Conservation (phyloP, 768 basidiomycete genomes). For the Rhodotorula paludigena region DNA sequence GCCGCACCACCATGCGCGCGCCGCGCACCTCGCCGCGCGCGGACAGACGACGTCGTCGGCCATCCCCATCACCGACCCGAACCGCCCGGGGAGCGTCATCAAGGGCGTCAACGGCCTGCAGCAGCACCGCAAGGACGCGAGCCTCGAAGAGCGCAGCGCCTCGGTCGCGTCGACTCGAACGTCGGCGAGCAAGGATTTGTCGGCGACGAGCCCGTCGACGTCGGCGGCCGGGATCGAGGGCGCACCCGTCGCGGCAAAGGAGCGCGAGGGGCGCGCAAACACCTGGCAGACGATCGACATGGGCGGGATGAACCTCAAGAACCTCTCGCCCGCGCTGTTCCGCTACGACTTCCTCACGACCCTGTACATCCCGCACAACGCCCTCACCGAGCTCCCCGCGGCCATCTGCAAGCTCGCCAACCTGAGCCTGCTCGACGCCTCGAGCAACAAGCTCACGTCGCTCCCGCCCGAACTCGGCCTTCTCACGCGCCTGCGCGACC, state of each 20-base stretch:
- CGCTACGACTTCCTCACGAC: slow-evolving; percentile 86
- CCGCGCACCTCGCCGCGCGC: slow-evolving; percentile 89
- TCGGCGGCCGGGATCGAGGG: neutral
- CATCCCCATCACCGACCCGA: slow-evolving; percentile 60
- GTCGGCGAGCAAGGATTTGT: neutral
- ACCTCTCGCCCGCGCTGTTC: slow-evolving; percentile 71
- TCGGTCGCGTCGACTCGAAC: slow-evolving; percentile 27
- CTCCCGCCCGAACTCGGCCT: slow-evolving; percentile 86
- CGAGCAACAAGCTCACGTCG: slow-evolving; percentile 71
- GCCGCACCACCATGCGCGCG: slow-evolving; percentile 88
- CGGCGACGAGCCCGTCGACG: slow-evolving; percentile 12
- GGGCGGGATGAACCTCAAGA: slow-evolving; percentile 91
- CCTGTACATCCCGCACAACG: slow-evolving; percentile 95
- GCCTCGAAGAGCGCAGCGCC: slow-evolving; percentile 22
- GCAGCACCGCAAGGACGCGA: slow-evolving; percentile 17
- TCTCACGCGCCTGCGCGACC: slow-evolving; percentile 79
- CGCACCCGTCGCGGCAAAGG: neutral
- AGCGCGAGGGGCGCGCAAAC: slow-evolving; percentile 19
- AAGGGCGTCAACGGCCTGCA: slow-evolving; percentile 5
- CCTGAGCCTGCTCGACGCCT: slow-evolving; percentile 83
- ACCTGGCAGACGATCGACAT: slow-evolving; percentile 86
- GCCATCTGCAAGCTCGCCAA: slow-evolving; percentile 78
- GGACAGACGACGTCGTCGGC: slow-evolving; percentile 77
- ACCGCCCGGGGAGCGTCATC: slow-evolving; percentile 29
- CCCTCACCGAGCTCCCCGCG: slow-evolving; percentile 68